Evolutionary conservation across 1,284 basidiomycete species (phyloP), one percentile per base, ranked within the genome.

Genomic region (Quambalaria eucalypti): DNA sequence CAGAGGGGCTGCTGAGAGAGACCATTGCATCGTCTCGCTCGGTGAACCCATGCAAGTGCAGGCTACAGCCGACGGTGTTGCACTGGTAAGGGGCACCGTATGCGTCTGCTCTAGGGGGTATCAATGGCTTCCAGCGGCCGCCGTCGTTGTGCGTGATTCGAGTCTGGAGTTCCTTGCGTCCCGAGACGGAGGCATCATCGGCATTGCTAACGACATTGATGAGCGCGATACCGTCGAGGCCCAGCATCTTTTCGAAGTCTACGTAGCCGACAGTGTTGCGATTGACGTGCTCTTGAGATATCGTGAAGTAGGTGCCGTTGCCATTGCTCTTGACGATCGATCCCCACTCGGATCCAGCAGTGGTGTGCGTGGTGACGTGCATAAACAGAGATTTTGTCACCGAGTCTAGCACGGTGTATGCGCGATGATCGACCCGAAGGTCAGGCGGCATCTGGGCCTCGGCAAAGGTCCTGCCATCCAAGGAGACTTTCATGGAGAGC

Each of bases 191-290:
- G 0, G 90, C 90, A 52, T 88, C 85, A 0, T 82, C 78, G 0
- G 89, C 81, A 72, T 98, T 95, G 14, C 83, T 78, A 2, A 98
- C 90, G 31, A 96, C 76, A 70, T 98, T 98, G 66, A 92, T 83
- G 44, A 99, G 78, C 6, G 91, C 91, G 61, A 98, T 93, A 0
- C 93, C 93, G 76, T 98, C 92, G 49, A 98, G 77, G 1, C 90
- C 92, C 57, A 88, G 84, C 83, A 97, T 88, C 81, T 97, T 98
- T 79, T 99, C 93, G 69, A 98, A 99, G 76, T 99, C 95, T 47
- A 92, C 93, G 67, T 83, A 97, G 14, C 95, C 93, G 0, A 79
- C 75, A 0, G 83, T 79, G 74, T 98, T 86, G 26, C 93, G 83
- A 77, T 98, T 98, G 57, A 90, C 93, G 66, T 90, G 82, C 65